Base-by-base conservation (phyloP, 768 basidiomycete species). In the Leccinum arenicola region DNA sequence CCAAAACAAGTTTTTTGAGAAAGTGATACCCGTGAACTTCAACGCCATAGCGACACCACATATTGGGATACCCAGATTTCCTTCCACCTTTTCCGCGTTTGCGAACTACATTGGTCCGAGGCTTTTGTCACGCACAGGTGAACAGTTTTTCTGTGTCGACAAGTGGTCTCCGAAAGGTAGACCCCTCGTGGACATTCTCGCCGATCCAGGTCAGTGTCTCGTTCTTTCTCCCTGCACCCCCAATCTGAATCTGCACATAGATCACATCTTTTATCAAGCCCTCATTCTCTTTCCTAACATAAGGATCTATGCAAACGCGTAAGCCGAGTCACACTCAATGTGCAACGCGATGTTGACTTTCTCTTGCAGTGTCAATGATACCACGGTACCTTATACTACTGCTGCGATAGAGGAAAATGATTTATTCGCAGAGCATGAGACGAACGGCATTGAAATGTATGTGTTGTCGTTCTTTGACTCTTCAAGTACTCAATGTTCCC, bases 21-120 rank as follows among this genome's bases (percentile, higher is more conserved):
- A 76, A 2, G 80, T 93, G 47, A 73, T 75, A 29, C 91, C 93
- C 1, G 80, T 90, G 55, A 93, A 92, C 70, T 95, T 95, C 71
- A 84, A 84, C 55, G 91, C 93, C 0, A 74, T 95, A 52, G 90
- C 93, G 43, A 91, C 93, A 0, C 93, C 93, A 2, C 88, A 92
- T 61, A 77, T 93, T 43, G 93, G 93, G 14, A 79, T 93, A 7
- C 85, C 84, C 4, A 76, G 77, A 66, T 87, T 87, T 61, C 78
- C 81, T 27, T 84, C 85, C 3, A 72, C 87, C 35, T 68, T 86
- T 45, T 88, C 87, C 1, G 74, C 75, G 1, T 50, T 91, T 0
- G 66, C 78, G 11, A 76, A 79, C 2, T 76, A 71, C 19, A 67
- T 95, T 10, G 93, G 89, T 0, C 84, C 89, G 0, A 83, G 77